These are phyloP conservation scores for Solanum sitiens DNA, from an alignment of 257 asterid species.

Conservation along the genomic window DNA sequence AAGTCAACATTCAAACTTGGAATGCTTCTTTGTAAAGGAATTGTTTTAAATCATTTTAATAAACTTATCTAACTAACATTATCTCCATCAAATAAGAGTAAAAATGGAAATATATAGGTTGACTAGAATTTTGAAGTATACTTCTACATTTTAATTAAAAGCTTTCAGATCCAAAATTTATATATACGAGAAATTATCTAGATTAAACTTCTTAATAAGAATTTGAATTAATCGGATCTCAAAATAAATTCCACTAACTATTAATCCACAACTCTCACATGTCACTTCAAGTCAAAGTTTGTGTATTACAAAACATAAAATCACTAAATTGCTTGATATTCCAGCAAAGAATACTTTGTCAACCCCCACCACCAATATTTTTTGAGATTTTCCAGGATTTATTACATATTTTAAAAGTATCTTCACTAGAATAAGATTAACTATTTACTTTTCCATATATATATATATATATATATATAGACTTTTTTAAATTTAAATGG, in stretches of 20 bases:
- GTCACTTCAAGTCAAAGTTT: not conserved
- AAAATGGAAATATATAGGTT: not conserved
- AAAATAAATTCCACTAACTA: not conserved
- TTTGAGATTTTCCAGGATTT: not conserved
- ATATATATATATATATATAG: too few relatives aligned
- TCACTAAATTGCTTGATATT: not conserved
- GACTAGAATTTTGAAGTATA: not conserved
- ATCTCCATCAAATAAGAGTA: not conserved
- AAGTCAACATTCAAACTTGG: not conserved
- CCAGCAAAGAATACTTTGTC: not conserved
- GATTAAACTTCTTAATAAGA: not conserved
- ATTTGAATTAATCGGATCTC: rapidly evolving
- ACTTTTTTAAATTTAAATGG: not conserved
- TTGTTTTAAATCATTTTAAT: not conserved
- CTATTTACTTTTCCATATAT: not conserved
- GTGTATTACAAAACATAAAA: not conserved
- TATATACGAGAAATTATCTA: not conserved
- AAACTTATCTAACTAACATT: not conserved
- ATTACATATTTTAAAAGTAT: not conserved
- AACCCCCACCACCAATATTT: not conserved
- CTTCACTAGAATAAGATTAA: not conserved
- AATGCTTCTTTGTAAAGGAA: not conserved
- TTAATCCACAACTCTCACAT: not conserved
- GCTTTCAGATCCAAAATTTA: not conserved
- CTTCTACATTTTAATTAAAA: too few relatives aligned